Evolutionary conservation across 257 asterid species (phyloP), one percentile per base, ranked within the genome.

Genomic region (Marsdenia floribunda): DNA sequence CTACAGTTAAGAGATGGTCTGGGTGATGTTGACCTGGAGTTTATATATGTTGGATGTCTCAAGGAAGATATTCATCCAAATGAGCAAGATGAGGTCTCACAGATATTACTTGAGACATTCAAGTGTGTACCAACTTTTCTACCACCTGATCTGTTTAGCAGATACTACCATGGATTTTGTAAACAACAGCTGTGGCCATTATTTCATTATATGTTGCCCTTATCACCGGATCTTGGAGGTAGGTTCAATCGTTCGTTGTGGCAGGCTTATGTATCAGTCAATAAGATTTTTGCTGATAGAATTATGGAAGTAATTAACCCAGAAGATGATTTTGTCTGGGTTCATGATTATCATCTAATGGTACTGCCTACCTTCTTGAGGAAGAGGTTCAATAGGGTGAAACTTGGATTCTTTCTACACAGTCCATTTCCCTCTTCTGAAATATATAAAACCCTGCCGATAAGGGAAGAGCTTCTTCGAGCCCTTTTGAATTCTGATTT

Each of bases 251-350:
- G 97, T 22, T 78, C 89, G 0, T 64, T 88, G 44, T 92, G 97
- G 97, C 97, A 92, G 74, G 97, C 96, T 1, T 92, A 92, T 61
- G 97, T 92, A 0, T 92, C 97, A 1, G 97, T 92, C 46, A 92
- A 92, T 85, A 92, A 92, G 86, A 90, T 88, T 47, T 92, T 92
- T 40, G 97, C 97, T 0, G 97, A 92, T 76, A 83, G 96, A 75
- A 92, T 92, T 66, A 90, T 91, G 97, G 97, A 91, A 78, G 97
- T 91, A 78, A 91, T 91, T 66, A 91, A 88, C 52, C 97, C 97
- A 1, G 97, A 91, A 70, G 97, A 91, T 57, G 97, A 91, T 76
- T 91, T 80, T 75, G 97, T 91, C 10, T 91, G 97, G 97, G 79
- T 91, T 66, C 96, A 91, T 73, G 97, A 91, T 78, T 91, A 91